These are phyloP conservation scores for Phaffia tasmanica DNA, from an alignment of 768 basidiomycete species.

Conservation along the genomic window DNA sequence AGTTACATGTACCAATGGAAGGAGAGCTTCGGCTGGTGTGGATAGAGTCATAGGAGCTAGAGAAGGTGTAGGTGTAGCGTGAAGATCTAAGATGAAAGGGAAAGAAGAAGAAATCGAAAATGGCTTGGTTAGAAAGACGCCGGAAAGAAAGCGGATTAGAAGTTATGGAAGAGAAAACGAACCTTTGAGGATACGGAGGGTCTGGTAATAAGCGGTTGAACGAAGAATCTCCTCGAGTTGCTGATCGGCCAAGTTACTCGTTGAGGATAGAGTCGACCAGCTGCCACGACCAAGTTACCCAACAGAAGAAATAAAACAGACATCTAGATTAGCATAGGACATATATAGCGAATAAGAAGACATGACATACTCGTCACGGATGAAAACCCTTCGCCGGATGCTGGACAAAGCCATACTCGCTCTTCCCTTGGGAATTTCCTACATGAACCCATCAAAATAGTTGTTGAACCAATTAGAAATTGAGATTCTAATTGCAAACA, in stretches of 20 bases:
- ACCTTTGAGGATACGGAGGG: slow-evolving; percentile 41
- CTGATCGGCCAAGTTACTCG: slow-evolving; percentile 62
- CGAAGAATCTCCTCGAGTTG: slow-evolving; percentile 62
- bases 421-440: slow-evolving; percentile 63
- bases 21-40: slow-evolving; percentile 31
- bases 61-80: slow-evolving; percentile 4
- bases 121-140: not conserved
- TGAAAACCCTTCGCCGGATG: slow-evolving; percentile 77
- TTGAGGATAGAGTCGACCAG: slow-evolving; percentile 66
- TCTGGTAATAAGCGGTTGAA: slow-evolving; percentile 61
- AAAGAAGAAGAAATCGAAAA: slow-evolving; percentile 27
- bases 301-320: slow-evolving; percentile 13
- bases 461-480: not conserved
- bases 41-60: slow-evolving; percentile 23
- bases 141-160: not conserved
- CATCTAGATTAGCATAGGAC: slow-evolving; percentile 31
- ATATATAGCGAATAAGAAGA: slow-evolving; percentile 12
- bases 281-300: slow-evolving; percentile 39
- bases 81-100: not conserved
- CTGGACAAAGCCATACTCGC: slow-evolving; percentile 57
- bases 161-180: slow-evolving; percentile 15
- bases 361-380: slow-evolving; percentile 68
- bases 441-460: not conserved
- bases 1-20: slow-evolving; percentile 23
- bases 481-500: not conserved